These are phyloP conservation scores for Pseudozyma hubeiensis DNA, from an alignment of 1,284 basidiomycete species.

Conservation along the genomic window DNA sequence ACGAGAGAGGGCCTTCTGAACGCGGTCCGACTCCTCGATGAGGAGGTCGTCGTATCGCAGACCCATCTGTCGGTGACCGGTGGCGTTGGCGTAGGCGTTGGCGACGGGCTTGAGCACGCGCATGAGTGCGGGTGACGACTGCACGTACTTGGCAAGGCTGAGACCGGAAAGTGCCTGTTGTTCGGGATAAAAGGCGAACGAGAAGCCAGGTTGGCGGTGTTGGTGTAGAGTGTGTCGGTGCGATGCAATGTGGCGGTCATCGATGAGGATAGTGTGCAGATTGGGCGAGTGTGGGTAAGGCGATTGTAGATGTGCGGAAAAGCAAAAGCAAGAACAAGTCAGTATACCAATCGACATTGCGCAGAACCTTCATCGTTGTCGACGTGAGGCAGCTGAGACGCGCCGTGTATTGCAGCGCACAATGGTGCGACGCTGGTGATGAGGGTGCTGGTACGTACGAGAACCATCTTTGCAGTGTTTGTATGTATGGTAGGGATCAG, in stretches of 20 bases:
- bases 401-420: neutral
- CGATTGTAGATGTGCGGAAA: no score
- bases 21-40: conserved; percentile 84
- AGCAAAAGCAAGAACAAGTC: no score
- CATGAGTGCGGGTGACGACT: conserved; percentile 77
- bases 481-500: conserved; percentile 6
- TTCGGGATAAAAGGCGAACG: neutral
- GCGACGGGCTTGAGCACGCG: conserved; percentile 82
- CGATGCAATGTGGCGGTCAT: no score
- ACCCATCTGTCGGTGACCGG: conserved; percentile 89
- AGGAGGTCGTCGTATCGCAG: conserved; percentile 95
- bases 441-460: conserved; percentile 27
- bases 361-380: no score
- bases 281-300: no score
- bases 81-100: conserved; percentile 82
- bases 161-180: conserved; percentile 60
- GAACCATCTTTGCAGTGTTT: conserved; percentile 31
- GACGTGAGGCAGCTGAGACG: no score
- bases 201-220: neutral
- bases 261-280: no score
- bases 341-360: no score
- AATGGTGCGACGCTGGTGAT: neutral
- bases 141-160: conserved; percentile 82
- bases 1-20: conserved; percentile 82
- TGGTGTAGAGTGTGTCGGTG: neutral